Conservation (phyloP, 139 green algal genomes). For the Spirogloea muscicola region DNA sequence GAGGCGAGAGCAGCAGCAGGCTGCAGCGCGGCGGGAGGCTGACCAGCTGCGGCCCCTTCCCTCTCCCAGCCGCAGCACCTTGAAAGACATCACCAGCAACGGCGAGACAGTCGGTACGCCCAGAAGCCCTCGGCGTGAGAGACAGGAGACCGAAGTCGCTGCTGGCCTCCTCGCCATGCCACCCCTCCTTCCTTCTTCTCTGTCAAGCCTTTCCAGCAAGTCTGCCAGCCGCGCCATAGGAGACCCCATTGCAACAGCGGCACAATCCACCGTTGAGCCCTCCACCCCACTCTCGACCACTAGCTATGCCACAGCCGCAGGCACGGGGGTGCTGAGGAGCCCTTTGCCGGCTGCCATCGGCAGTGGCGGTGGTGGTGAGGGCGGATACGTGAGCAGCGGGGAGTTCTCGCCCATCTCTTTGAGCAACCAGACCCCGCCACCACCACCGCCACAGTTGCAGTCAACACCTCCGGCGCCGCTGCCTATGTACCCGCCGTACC, state of each 20-base stretch:
- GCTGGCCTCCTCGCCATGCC: neutral
- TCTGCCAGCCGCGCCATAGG: neutral
- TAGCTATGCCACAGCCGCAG: constrained; percentile 1
- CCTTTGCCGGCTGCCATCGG: too few relatives aligned
- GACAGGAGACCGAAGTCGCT: too few relatives aligned
- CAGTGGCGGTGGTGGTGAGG: too few relatives aligned
- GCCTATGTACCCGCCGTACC: too few relatives aligned
- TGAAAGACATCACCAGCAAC: neutral
- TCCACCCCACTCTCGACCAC: neutral
- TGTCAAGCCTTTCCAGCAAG: neutral
- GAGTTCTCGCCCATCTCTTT: constrained; percentile 13
- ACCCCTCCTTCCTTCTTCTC: neutral
- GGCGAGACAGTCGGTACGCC: neutral
- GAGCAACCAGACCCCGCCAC: too few relatives aligned
- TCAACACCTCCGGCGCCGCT: too few relatives aligned
- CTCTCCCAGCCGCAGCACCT: neutral
- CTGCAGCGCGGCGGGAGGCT: too few relatives aligned
- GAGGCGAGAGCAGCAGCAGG: too few relatives aligned
- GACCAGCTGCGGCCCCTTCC: neutral
- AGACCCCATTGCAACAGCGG: neutral
- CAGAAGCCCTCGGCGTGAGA: constrained; percentile 4
- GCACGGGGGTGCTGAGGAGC: neutral
- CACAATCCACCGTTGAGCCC: neutral
- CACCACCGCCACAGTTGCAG: too few relatives aligned
- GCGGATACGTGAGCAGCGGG: constrained; percentile 1